A percentile compares a stretch with the other conserved stretches of the same genome.
Evolutionary conservation across 1,284 basidiomycete genomes (phyloP).

Genomic region (Malassezia cuniculi): DNA sequence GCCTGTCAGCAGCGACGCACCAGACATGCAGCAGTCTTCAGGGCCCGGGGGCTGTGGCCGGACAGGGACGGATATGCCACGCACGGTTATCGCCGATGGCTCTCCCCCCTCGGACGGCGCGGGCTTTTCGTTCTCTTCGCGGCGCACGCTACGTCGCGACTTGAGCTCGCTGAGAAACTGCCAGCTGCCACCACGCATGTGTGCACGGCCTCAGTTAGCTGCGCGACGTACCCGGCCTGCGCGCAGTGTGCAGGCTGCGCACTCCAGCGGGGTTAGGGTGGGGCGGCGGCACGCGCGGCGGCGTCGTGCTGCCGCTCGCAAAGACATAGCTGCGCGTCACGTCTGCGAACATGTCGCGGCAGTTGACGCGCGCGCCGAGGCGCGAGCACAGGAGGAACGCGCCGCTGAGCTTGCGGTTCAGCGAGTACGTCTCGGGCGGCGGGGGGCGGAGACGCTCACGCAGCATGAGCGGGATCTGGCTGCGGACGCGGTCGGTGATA

Average conservation of each 20-base stretch:
- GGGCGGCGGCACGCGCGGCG: neutral
- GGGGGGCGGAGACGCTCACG: constrained; percentile 77
- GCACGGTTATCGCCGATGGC: constrained; percentile 12
- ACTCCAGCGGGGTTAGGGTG: neutral
- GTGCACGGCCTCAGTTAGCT: too few species aligned
- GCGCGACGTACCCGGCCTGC: neutral
- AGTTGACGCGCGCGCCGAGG: constrained; percentile 64
- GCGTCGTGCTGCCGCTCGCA: constrained; percentile 1
- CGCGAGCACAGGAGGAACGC: constrained; percentile 81
- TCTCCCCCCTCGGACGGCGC: too few species aligned
- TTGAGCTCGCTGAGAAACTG: too few species aligned
- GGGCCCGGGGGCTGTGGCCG: constrained; percentile 38
- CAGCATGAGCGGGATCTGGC: constrained; percentile 81
- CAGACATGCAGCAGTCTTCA: constrained; percentile 36
- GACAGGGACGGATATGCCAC: constrained; percentile 24
- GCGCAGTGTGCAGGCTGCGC: constrained; percentile 3
- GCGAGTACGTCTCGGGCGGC: constrained; percentile 80
- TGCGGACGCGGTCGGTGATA: constrained; percentile 62
- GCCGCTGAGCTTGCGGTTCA: constrained; percentile 88
- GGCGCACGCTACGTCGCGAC: too few species aligned
- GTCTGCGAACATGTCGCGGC: constrained; percentile 50
- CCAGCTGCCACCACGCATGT: too few species aligned
- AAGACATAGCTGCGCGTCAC: constrained; percentile 15
- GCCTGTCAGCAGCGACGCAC: constrained; percentile 1
- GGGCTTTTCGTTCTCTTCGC: too few species aligned